These are phyloP conservation scores for Xylaria sp. DNA, from an alignment of 2,329 filamentous ascomycete species.

Conservation along the genomic window DNA sequence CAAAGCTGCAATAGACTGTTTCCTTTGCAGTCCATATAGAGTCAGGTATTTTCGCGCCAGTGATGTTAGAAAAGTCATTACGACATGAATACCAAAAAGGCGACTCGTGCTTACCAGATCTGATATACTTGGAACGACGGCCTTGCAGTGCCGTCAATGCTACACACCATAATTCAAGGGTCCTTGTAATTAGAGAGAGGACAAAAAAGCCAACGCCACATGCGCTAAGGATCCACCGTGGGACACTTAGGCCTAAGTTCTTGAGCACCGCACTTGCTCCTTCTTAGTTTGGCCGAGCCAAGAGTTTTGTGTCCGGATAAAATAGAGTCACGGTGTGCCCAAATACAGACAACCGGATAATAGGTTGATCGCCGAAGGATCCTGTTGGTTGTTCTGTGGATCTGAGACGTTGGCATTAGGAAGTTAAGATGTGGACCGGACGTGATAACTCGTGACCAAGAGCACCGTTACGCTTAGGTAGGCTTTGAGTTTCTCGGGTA, in stretches of 20 bases:
- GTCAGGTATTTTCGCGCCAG: too few relatives aligned
- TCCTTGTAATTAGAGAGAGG: not conserved
- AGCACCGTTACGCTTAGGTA: not conserved
- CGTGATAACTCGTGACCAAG: not conserved
- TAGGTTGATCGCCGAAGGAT: not conserved
- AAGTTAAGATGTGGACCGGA: not conserved
- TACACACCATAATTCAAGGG: not conserved
- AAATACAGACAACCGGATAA: not conserved
- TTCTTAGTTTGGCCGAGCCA: constrained; percentile 3
- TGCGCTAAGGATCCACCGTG: constrained; percentile 1
- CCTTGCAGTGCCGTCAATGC: not conserved
- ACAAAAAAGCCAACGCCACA: not conserved
- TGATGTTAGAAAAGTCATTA: not conserved
- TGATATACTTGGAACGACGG: not conserved
- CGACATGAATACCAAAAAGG: not conserved
- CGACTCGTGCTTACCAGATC: not conserved
- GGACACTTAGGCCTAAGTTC: not conserved
- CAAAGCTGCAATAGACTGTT: too few relatives aligned
- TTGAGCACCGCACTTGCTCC: not conserved
- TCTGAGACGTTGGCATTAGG: constrained; percentile 1
- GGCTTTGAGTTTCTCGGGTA: not conserved
- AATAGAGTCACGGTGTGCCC: not conserved
- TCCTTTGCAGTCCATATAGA: too few relatives aligned
- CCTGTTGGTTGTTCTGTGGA: not conserved
- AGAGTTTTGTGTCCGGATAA: not conserved